Evolutionary conservation across 305 asterid species (phyloP).

Genomic region (Fraxinus velutina): DNA sequence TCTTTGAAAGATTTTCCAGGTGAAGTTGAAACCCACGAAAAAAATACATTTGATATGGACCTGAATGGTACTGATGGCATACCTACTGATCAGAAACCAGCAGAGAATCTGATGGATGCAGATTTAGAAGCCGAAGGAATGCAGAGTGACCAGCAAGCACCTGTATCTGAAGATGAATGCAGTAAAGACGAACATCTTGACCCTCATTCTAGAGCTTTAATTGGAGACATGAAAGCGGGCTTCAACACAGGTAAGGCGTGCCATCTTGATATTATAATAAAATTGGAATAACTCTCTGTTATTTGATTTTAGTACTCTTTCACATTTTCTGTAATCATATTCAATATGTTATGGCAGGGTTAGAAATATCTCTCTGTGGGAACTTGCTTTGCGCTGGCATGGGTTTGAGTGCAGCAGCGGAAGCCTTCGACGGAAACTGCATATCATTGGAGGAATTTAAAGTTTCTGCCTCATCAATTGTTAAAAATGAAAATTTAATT

Average conservation of each 20-base stretch:
- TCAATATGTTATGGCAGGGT: slow-evolving; percentile 39
- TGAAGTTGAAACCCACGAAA: slow-evolving; percentile 31
- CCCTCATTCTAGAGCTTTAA: slow-evolving; percentile 28
- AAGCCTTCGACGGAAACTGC: slow-evolving; percentile 48
- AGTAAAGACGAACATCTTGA: slow-evolving; percentile 34
- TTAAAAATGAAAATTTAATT: slow-evolving; percentile 53
- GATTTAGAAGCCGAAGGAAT: slow-evolving; percentile 18
- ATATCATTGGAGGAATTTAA: slow-evolving; percentile 59
- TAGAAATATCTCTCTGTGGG: slow-evolving; percentile 71
- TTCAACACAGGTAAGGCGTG: slow-evolving; percentile 37
- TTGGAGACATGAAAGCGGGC: slow-evolving; percentile 30
- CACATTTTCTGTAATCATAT: background rate
- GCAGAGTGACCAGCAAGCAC: slow-evolving; percentile 32
- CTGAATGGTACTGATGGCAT: slow-evolving; percentile 31
- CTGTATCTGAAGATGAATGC: slow-evolving; percentile 33
- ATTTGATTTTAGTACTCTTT: slow-evolving; percentile 13
- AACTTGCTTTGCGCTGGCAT: slow-evolving; percentile 63
- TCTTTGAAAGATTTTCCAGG: slow-evolving; percentile 29
- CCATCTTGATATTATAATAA: slow-evolving; percentile 20
- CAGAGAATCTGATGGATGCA: slow-evolving; percentile 33
- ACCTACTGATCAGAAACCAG: slow-evolving; percentile 28
- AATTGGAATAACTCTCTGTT: slow-evolving; percentile 5
- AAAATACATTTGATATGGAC: slow-evolving; percentile 23
- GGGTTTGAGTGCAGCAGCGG: slow-evolving; percentile 67
- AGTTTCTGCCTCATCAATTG: slow-evolving; percentile 45